Evolutionary conservation across 2,329 filamentous ascomycete species (phyloP).

Genomic region (Chaetomium strumarium): DNA sequence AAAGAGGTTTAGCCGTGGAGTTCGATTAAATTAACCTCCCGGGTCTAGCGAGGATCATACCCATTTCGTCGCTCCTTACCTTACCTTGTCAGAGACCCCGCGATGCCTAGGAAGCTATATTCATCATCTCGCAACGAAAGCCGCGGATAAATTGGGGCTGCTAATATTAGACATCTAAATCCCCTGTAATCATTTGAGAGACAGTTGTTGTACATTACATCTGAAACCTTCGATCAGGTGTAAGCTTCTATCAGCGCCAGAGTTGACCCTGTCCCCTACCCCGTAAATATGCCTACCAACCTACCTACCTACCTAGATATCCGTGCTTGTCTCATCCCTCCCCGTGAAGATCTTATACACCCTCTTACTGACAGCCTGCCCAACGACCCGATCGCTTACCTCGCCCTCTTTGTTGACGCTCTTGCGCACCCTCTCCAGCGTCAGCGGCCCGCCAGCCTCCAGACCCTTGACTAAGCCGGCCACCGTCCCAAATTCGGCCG

Average conservation of each 20-base stretch:
- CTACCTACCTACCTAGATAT: conserved; percentile 35
- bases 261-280: neutral
- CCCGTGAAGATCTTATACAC: conserved; percentile 56
- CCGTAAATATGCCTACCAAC: neutral
- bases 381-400: conserved; percentile 48
- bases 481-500: conserved; percentile 53
- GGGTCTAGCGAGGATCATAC: too few species aligned
- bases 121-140: too few species aligned
- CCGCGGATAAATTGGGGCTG: too few species aligned
- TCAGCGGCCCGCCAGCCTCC: conserved; percentile 50
- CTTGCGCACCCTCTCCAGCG: conserved; percentile 57
- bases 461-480: conserved; percentile 54
- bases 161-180: too few species aligned
- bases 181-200: too few species aligned
- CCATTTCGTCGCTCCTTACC: too few species aligned
- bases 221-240: too few species aligned
- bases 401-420: conserved; percentile 52
- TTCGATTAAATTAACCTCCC: too few species aligned
- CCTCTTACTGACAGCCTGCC: conserved; percentile 52
- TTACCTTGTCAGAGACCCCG: too few species aligned
- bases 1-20: too few species aligned
- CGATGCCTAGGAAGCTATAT: too few species aligned
- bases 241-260: neutral
- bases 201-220: too few species aligned
- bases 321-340: conserved; percentile 48